These are phyloP conservation scores for Penicillium salamii DNA, from an alignment of 495 filamentous ascomycete species.

Conservation along the genomic window DNA sequence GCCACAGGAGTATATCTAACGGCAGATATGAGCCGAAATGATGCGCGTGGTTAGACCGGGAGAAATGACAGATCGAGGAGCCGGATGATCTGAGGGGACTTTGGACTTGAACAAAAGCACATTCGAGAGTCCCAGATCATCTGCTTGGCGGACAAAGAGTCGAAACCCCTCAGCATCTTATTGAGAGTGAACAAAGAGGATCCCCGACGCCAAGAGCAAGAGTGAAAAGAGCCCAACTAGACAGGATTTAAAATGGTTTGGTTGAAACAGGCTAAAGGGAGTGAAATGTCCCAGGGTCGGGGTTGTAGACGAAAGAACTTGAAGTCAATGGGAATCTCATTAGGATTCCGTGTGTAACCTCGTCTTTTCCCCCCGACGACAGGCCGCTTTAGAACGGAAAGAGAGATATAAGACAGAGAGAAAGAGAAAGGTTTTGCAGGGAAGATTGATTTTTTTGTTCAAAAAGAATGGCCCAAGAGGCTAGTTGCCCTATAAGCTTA, in stretches of 20 bases:
- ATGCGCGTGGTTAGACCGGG: background rate
- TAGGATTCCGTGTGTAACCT: background rate
- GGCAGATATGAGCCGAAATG: background rate
- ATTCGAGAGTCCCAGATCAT: conserved; percentile 1
- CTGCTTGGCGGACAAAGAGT: background rate
- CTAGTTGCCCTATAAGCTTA: too few species aligned
- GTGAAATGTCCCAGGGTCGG: background rate
- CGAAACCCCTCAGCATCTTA: too few species aligned
- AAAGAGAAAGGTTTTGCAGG: background rate
- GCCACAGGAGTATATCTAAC: conserved; percentile 2
- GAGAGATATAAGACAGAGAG: too few species aligned
- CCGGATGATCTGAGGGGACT: conserved; percentile 1
- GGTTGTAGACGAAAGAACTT: background rate
- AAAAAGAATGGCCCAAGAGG: background rate
- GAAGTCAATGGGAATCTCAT: background rate
- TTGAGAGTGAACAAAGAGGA: background rate
- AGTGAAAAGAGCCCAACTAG: background rate
- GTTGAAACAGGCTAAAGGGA: background rate
- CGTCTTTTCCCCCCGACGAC: background rate
- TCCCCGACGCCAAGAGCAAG: background rate
- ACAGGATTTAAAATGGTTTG: conserved; percentile 3
- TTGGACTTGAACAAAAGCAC: background rate
- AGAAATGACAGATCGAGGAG: conserved; percentile 3
- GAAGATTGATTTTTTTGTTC: background rate
- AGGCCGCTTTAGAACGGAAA: background rate